A percentile compares a stretch with the other conserved stretches of the same genome.
phyloP scores from a whole-genome alignment of 306 rosid species.

The Sindora glabra region DNA sequence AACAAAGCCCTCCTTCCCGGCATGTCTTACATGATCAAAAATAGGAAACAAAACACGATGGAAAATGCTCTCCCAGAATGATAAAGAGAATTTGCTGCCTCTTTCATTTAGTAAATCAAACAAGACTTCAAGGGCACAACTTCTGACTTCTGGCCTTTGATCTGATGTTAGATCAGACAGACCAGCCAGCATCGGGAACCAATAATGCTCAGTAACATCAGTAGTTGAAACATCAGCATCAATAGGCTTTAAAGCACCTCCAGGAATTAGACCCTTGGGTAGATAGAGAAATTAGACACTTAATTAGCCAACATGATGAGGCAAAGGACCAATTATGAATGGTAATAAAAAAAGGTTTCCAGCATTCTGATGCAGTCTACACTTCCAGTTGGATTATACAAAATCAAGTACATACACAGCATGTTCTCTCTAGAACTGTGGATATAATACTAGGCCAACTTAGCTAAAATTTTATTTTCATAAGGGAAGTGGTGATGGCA shows the following conservation, averaged over 20 bases:
- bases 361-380: conserved; percentile 4
- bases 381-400: too few relatives aligned
- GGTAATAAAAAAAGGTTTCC: neutral
- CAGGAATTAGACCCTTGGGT: conserved; percentile 82
- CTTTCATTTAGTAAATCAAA: conserved; percentile 97
- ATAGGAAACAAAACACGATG: conserved; percentile 97
- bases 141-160: conserved; percentile 91
- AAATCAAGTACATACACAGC: neutral
- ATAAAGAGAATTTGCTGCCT: conserved; percentile 81
- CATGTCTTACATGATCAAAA: conserved; percentile 95
- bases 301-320: neutral
- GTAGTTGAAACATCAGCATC: conserved; percentile 38
- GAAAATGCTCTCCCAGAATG: conserved; percentile 98
- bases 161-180: conserved; percentile 96
- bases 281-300: conserved; percentile 17
- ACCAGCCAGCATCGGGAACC: conserved; percentile 99
- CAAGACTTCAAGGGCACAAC: conserved; percentile 96
- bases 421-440: neutral
- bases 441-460: too few relatives aligned
- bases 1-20: conserved; percentile 67
- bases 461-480: too few relatives aligned
- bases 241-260: conserved; percentile 90
- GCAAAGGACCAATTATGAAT: neutral
- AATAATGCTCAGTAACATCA: conserved; percentile 93
- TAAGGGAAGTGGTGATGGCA: too few relatives aligned